Base-by-base conservation (phyloP, 2,329 filamentous ascomycete species). In the Fusarium neocosmosporiellum region DNA sequence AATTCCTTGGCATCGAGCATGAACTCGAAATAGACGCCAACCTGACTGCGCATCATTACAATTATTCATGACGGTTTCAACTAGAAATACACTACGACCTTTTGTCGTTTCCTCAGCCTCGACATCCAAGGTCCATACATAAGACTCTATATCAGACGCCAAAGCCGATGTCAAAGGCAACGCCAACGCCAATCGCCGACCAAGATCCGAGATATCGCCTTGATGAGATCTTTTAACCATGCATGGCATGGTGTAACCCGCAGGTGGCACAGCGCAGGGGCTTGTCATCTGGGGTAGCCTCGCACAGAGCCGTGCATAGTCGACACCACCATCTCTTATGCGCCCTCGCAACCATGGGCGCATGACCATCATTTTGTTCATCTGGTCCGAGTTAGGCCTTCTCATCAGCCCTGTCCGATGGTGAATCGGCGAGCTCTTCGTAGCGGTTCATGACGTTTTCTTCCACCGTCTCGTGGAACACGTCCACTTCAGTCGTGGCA, bases 401-500 rank as follows among this genome's bases (percentile, higher is more conserved):
- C 39, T 66, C 63, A 14, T 69, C 67, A 10, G 34, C 65, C 59
- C 73, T 71, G 53, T 73, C 69, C 34, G 66, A 68, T 22, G 67
- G 54, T 14, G 61, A 59, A 55, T 80, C 76, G 14, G 73, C 69
- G 39, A 78, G 75, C 61, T 85, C 77, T 69, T 86, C 84, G 75
- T 88, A 89, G 39, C 82, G 83, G 59, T 85, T 80, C 79, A 90
- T 80, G 5, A 88, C 81, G 29, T 83, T 82, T 31, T 81, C 83
- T 61, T 86, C 83, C n/a, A 90, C 81, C 11, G 81, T 80, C 76
- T 88, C 86, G 48, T 84, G 83, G 69, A 90, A 90, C 13, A 89
- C 88, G 65, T 90, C 85, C 10, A 90, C 88, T 67, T 87, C 77
- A 3, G 88, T 89, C 27, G 79, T 79, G 10, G 90, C 88, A 80